Evolutionary conservation across 1,139 yeast genomes (phyloP).

Genomic region (Geotrichum carabidarum): DNA sequence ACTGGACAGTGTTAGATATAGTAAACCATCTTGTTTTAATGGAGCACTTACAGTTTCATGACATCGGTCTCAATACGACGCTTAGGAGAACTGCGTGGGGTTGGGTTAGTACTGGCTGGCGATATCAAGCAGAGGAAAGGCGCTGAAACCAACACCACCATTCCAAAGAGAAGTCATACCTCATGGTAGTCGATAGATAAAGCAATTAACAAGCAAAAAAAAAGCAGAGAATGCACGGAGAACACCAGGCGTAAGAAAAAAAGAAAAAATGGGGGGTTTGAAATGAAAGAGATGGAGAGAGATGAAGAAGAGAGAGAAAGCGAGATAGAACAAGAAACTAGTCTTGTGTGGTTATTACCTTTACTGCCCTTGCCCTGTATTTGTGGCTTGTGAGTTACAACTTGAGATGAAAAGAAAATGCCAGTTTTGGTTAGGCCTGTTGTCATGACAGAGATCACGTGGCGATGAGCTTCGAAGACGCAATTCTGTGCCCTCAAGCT

Average conservation of each 20-base stretch:
- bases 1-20: conserved; percentile 30
- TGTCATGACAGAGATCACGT: neutral
- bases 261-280: neutral
- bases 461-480: neutral
- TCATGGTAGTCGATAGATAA: conserved; percentile 2
- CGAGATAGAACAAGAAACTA: neutral
- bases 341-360: neutral
- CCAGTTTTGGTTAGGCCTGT: neutral
- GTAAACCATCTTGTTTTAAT: neutral
- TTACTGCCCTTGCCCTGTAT: conserved; percentile 1
- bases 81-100: conserved; percentile 54
- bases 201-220: too few species aligned
- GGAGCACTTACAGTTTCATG: conserved; percentile 66
- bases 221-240: neutral
- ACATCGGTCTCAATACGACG: conserved; percentile 95
- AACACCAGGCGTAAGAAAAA: neutral
- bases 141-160: neutral
- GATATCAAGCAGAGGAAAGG: neutral
- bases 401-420: too few species aligned
- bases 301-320: neutral
- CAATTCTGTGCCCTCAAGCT: too few species aligned
- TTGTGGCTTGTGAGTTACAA: neutral
- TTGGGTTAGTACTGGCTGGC: neutral
- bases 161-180: neutral
- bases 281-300: neutral